Percentiles rank a stretch among this genome's conserved stretches.
Evolutionary conservation across 768 basidiomycete genomes (phyloP).

Genomic region (Calocybe gangraenosa): DNA sequence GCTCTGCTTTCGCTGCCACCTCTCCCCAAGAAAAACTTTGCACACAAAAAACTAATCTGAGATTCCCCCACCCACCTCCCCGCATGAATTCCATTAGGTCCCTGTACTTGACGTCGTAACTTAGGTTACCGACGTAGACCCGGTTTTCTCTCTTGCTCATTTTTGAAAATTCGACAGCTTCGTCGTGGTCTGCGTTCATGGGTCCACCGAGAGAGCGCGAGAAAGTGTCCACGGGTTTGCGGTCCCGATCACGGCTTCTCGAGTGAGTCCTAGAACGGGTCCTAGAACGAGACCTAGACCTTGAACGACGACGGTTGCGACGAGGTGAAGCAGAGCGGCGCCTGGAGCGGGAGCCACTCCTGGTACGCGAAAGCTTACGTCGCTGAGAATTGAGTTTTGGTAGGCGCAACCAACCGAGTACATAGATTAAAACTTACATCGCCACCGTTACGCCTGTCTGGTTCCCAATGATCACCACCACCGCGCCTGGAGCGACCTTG

Average conservation of each 20-base stretch:
- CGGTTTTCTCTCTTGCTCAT: slow-evolving; percentile 97
- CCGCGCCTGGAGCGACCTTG: slow-evolving; percentile 39
- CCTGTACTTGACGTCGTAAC: slow-evolving; percentile 97
- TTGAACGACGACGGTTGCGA: slow-evolving; percentile 61
- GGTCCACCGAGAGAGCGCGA: slow-evolving; percentile 82
- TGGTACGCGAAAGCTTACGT: slow-evolving; percentile 64
- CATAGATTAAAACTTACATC: slow-evolving; percentile 46
- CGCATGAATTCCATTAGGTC: slow-evolving; percentile 99
- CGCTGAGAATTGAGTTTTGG: slow-evolving; percentile 36
- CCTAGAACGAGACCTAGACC: slow-evolving; percentile 44
- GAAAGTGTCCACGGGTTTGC: slow-evolving; percentile 60
- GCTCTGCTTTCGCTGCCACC: slow-evolving; percentile 26
- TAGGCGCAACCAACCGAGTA: background rate
- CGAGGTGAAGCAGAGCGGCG: slow-evolving; percentile 65
- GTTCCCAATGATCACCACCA: slow-evolving; percentile 80
- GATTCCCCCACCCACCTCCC: slow-evolving; percentile 97
- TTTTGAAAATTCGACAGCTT: slow-evolving; percentile 93
- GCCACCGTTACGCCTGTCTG: slow-evolving; percentile 61
- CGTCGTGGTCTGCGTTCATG: slow-evolving; percentile 88
- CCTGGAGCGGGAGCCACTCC: slow-evolving; percentile 66
- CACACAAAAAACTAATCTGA: slow-evolving; percentile 50
- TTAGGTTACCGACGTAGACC: slow-evolving; percentile 98
- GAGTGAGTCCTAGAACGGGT: slow-evolving; percentile 54
- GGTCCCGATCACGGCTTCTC: slow-evolving; percentile 52
- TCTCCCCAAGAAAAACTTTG: slow-evolving; percentile 25